phyloP scores from a whole-genome alignment of 495 filamentous ascomycete genomes.

The Astrothelium macrocarpum region DNA sequence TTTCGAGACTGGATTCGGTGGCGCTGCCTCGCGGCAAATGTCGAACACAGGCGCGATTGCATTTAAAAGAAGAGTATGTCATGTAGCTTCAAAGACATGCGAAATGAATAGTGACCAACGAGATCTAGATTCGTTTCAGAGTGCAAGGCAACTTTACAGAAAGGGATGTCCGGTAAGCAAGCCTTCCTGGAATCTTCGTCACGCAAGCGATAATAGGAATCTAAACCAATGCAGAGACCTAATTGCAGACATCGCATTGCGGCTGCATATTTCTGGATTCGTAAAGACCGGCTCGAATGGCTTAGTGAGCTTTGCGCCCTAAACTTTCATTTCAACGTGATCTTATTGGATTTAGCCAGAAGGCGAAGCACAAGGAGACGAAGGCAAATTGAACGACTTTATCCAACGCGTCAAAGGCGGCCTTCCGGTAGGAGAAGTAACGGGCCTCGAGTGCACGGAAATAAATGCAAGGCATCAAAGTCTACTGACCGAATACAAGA shows the following conservation, averaged over 20 bases:
- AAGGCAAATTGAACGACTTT: neutral
- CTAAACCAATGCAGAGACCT: neutral
- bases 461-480: neutral
- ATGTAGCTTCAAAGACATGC: neutral
- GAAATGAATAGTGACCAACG: neutral
- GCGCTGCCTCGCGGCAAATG: neutral
- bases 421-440: neutral
- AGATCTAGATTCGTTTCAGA: neutral
- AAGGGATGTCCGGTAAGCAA: neutral
- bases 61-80: neutral
- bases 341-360: neutral
- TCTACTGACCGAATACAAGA: neutral
- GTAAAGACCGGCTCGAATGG: neutral
- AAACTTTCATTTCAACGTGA: neutral
- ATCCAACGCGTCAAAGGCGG: neutral
- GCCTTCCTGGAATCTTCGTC: neutral
- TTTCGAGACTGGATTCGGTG: neutral
- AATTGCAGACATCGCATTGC: neutral
- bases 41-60: neutral
- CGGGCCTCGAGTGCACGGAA: neutral
- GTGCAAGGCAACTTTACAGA: neutral
- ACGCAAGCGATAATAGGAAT: too few relatives aligned
- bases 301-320: neutral
- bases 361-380: conserved; percentile 4
- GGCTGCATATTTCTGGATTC: neutral